A percentile compares a stretch with the other conserved stretches of the same genome.
These are phyloP conservation scores for Albizia julibrissin DNA, from an alignment of 306 rosid species.

Conservation along the genomic window DNA sequence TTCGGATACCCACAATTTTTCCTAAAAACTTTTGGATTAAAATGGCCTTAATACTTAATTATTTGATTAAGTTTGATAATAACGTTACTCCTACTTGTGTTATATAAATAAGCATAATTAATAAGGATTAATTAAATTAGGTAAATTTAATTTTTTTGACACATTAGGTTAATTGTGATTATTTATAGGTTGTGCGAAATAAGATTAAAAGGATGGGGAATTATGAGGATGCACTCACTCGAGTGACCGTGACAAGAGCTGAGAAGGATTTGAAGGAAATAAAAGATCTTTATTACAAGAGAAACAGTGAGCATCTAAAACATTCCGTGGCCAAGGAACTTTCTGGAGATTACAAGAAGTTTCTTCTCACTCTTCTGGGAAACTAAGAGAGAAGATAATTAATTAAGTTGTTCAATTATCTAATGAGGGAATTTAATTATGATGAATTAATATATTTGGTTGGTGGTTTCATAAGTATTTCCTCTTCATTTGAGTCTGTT, in stretches of 20 bases:
- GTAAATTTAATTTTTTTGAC: background rate
- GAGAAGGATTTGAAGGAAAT: conserved; percentile 77
- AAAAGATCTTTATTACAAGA: conserved; percentile 71
- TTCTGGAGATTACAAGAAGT: conserved; percentile 72
- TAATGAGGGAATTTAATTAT: background rate
- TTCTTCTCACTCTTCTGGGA: conserved; percentile 72
- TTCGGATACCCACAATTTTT: no score
- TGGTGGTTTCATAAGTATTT: background rate
- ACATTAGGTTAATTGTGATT: no score
- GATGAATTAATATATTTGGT: background rate
- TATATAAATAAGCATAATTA: background rate
- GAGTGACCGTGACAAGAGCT: conserved; percentile 77
- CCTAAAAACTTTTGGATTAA: no score
- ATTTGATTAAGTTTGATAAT: no score
- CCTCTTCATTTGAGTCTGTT: background rate
- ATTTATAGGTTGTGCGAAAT: conserved; percentile 55
- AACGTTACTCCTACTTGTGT: no score
- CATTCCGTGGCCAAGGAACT: conserved; percentile 64
- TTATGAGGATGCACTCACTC: conserved; percentile 71
- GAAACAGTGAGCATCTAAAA: conserved; percentile 70
- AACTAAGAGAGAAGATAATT: conserved; percentile 33
- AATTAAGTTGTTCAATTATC: background rate
- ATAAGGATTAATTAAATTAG: background rate
- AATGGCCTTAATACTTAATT: no score
- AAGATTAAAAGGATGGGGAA: conserved; percentile 57